Evolutionary conservation across 2,329 filamentous ascomycete genomes (phyloP).

Genomic region (Magnaporthiopsis incrustans): DNA sequence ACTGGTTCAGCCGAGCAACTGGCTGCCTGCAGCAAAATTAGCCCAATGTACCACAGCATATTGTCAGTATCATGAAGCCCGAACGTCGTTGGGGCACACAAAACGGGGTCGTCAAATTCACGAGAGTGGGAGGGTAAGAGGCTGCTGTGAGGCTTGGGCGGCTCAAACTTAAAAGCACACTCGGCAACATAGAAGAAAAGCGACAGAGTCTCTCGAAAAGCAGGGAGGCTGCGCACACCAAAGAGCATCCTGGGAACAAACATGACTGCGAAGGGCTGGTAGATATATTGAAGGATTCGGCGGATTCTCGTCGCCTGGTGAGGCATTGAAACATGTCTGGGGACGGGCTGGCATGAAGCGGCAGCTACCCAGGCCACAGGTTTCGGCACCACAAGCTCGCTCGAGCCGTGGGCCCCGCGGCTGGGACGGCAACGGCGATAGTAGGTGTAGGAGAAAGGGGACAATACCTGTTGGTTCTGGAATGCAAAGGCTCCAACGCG

Average conservation of each 20-base stretch:
- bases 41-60: not conserved
- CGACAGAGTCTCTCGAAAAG: not conserved
- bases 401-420: not conserved
- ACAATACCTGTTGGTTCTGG: not conserved
- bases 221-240: not conserved
- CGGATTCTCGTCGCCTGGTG: not conserved
- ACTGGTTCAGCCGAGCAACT: not conserved
- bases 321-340: not conserved
- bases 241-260: not conserved
- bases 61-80: not conserved
- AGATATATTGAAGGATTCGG: not conserved
- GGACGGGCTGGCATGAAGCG: not conserved
- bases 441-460: not conserved
- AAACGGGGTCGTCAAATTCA: not conserved
- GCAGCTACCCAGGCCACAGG: not conserved
- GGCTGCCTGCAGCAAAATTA: constrained; percentile 1
- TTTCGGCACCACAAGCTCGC: not conserved
- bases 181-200: not conserved
- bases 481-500: not conserved
- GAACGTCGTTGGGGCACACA: not conserved
- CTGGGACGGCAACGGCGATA: not conserved
- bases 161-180: not conserved
- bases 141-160: not conserved
- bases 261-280: not conserved
- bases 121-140: not conserved